Conservation (phyloP, 2,329 filamentous ascomycete species). For the Aspergillus eucalypticola region DNA sequence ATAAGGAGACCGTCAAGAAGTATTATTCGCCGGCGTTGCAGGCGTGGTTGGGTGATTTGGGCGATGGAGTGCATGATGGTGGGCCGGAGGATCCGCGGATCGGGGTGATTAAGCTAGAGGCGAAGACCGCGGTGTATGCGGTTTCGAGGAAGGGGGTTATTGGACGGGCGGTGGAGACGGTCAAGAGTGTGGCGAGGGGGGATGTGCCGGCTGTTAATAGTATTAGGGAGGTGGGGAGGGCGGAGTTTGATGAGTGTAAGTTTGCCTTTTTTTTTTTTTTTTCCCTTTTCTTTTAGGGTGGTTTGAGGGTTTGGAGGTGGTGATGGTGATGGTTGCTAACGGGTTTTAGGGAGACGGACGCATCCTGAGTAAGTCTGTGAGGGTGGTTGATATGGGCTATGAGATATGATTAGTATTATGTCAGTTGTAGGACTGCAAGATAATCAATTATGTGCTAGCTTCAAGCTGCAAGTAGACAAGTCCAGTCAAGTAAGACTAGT, state of each 20-base stretch:
- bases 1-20: conserved; percentile 68
- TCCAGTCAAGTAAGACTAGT: too few relatives aligned
- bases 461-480: too few relatives aligned
- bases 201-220: conserved; percentile 72
- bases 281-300: too few relatives aligned
- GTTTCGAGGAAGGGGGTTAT: conserved; percentile 64
- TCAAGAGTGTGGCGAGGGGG: conserved; percentile 73
- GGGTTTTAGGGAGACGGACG: conserved; percentile 32
- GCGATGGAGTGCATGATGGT: conserved; percentile 80
- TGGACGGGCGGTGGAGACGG: conserved; percentile 67
- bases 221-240: conserved; percentile 69
- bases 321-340: conserved; percentile 17
- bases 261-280: conserved; percentile 3
- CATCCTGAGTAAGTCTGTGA: conserved; percentile 14
- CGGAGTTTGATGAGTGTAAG: conserved; percentile 64
- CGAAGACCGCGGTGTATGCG: conserved; percentile 71
- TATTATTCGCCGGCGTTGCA: conserved; percentile 74
- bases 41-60: conserved; percentile 83
- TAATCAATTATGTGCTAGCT: too few relatives aligned
- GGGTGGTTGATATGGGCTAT: neutral
- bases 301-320: neutral
- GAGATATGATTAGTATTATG: neutral
- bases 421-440: neutral
- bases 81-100: conserved; percentile 79
- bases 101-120: conserved; percentile 74